Percentiles rank a stretch among this genome's conserved stretches.
Conservation (phyloP, 805 yeast species). For the Priceomyces haplophilus region DNA sequence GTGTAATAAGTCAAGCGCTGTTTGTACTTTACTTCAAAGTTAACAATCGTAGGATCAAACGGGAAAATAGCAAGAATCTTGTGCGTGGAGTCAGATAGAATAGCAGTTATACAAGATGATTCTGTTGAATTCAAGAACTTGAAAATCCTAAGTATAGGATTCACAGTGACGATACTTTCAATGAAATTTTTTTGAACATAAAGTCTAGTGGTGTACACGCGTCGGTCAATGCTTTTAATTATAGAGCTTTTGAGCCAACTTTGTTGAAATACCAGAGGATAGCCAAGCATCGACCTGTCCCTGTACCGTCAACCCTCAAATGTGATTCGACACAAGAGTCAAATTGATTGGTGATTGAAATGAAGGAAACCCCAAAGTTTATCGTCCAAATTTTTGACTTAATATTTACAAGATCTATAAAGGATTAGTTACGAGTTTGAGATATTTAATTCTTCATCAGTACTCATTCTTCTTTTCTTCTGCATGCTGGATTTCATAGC, state of each 20-base stretch:
- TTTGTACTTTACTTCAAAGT: constrained; percentile 28
- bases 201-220: constrained; percentile 9
- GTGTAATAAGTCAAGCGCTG: constrained; percentile 36
- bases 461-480: constrained; percentile 20
- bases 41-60: constrained; percentile 21
- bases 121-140: constrained; percentile 21
- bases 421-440: neutral
- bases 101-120: constrained; percentile 24
- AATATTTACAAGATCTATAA: constrained; percentile 3
- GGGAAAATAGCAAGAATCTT: constrained; percentile 30
- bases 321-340: no score
- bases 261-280: constrained; percentile 22
- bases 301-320: no score
- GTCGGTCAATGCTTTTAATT: constrained; percentile 4
- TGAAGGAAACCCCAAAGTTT: no score
- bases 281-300: constrained; percentile 5
- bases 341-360: no score
- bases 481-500: constrained; percentile 13
- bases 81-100: constrained; percentile 31
- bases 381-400: neutral
- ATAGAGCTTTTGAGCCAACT: constrained; percentile 22
- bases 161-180: constrained; percentile 5
- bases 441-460: constrained; percentile 12
- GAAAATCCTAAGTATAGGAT: constrained; percentile 29
- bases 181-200: constrained; percentile 17